Evolutionary conservation across 208 protist genomes (phyloP), one percentile per base, ranked within the genome.

Genomic region (Leishmania gerbilli): DNA sequence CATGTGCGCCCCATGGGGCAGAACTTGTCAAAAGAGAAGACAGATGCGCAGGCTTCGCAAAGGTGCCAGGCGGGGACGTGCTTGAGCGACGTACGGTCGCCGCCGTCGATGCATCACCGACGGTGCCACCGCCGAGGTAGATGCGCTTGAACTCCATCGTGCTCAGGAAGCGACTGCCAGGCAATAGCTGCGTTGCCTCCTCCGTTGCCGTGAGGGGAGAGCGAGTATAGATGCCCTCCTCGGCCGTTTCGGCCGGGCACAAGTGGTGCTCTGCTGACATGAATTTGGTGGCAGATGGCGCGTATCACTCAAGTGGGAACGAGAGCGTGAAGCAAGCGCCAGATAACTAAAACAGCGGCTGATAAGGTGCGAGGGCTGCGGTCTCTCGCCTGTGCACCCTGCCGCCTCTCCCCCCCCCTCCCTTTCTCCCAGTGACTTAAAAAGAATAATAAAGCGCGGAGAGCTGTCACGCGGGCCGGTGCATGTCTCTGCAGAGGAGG

Each of bases 81-180:
- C 69, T 60, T n/a, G 79, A 47, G 40, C 21, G 65, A 31, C 58
- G 37, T 37, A 4, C n/a, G 31, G 71, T 21, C 31, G 37, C 53
- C 31, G 76, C 21, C 55, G 55, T 45, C 2, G 65, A 6, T 17
- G 45, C 21, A 21, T 58, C 19, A 21, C 31, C 60, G 62, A 1
- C 34, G 0, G 34, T 60, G n/a, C 78, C 45, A 1, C 31, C 51
- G 37, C 86, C 80, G 15, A 93, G 82, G 82, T 93, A 93, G 49
- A 91, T 8, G 4, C 80, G 77, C 58, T 89, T 81, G 60, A 93
- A 93, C 84, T 93, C 87, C 3, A 58, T 83, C 7, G 85, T 83
- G 64, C 74, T 88, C 27, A 93, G 85, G 58, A 93, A 86, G 78
- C 84, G 89, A 40, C 84, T 83, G 47, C 79, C 69, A 1, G 84